Evolutionary conservation across 306 rosid genomes (phyloP).

Genomic region (Neltuma alba): DNA sequence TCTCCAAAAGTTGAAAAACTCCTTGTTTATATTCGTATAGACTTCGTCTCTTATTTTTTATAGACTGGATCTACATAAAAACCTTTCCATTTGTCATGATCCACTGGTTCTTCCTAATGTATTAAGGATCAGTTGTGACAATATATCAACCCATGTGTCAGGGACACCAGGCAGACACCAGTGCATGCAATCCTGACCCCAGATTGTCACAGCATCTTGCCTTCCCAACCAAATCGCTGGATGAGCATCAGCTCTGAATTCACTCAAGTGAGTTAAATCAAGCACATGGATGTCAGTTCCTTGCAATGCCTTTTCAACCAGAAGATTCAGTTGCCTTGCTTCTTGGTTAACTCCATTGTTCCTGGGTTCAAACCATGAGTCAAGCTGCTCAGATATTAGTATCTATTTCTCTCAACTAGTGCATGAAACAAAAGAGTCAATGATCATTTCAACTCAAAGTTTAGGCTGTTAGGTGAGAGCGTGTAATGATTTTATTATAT

Average conservation of each 20-base stretch:
- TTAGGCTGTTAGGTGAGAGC: neutral
- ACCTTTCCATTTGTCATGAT: neutral
- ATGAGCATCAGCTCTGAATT: conserved; percentile 91
- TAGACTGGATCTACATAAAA: neutral
- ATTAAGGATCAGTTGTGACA: conserved; percentile 55
- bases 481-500: neutral
- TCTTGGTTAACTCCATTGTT: conserved; percentile 87
- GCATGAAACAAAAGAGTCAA: neutral
- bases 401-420: conserved; percentile 29
- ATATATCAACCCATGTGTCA: conserved; percentile 85
- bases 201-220: conserved; percentile 78
- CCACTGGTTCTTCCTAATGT: conserved; percentile 35
- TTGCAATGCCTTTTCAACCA: conserved; percentile 58
- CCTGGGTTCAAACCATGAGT: conserved; percentile 82
- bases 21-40: neutral
- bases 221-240: conserved; percentile 89
- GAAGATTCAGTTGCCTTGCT: conserved; percentile 67
- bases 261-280: conserved; percentile 72
- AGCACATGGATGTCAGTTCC: conserved; percentile 49
- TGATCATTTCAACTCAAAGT: neutral
- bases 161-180: conserved; percentile 97
- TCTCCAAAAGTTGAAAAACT: neutral
- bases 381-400: conserved; percentile 72
- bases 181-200: conserved; percentile 98
- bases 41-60: neutral